Percentiles rank a stretch among this genome's conserved stretches.
phyloP scores from a whole-genome alignment of 805 yeast species.

The Kluyveromyces starmeri region DNA sequence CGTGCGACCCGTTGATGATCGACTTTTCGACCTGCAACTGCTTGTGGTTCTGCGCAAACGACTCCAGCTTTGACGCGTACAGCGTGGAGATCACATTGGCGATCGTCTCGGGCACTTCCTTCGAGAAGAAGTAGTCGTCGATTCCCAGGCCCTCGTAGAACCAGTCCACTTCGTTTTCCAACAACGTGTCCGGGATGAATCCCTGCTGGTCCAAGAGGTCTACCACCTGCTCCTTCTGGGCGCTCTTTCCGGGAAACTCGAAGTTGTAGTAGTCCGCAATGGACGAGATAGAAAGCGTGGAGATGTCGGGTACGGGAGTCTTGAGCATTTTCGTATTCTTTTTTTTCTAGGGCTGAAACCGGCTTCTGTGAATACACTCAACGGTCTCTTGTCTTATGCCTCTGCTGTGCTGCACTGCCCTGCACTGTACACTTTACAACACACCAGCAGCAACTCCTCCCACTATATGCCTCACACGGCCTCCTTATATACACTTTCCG shows the following conservation, averaged over 20 bases:
- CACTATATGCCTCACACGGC: no score
- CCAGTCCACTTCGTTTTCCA: conserved; percentile 83
- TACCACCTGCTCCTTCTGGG: conserved; percentile 73
- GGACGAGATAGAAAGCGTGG: conserved; percentile 35
- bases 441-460: no score
- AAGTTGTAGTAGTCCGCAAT: conserved; percentile 62
- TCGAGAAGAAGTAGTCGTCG: conserved; percentile 85
- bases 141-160: conserved; percentile 82
- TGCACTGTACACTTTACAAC: no score
- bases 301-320: conserved; percentile 29
- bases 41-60: conserved; percentile 46
- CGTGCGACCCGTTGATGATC: conserved; percentile 75
- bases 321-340: neutral
- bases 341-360: neutral
- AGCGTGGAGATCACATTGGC: conserved; percentile 80
- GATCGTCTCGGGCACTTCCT: conserved; percentile 71
- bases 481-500: no score
- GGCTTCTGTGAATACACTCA: neutral
- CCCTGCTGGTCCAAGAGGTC: conserved; percentile 76
- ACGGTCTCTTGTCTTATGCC: no score
- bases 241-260: conserved; percentile 71
- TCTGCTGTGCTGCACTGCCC: no score
- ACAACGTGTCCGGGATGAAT: conserved; percentile 77
- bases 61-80: conserved; percentile 88
- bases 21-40: conserved; percentile 64